A percentile compares a stretch with the other conserved stretches of the same genome.
Evolutionary conservation across 495 filamentous ascomycete species (phyloP).

Genomic region (Aspergillus ostianus): DNA sequence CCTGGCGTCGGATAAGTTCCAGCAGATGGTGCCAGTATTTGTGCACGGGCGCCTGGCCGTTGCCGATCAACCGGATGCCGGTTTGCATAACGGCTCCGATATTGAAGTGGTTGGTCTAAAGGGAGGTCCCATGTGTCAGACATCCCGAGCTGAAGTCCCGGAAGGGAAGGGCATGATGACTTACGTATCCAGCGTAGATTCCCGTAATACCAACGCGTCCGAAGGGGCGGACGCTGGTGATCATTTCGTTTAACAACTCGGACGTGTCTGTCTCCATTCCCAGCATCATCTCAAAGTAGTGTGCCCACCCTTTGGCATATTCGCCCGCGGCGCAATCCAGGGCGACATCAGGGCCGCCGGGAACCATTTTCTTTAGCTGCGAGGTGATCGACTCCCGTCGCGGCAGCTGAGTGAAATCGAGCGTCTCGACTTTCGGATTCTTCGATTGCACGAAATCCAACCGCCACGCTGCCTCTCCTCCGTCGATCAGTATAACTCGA

Average conservation of each 20-base stretch:
- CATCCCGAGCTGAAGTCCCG: neutral
- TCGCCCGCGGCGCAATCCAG: constrained; percentile 84
- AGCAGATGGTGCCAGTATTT: constrained; percentile 79
- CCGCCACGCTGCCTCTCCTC: constrained; percentile 59
- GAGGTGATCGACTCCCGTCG: constrained; percentile 60
- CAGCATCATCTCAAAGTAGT: constrained; percentile 71
- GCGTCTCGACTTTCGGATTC: constrained; percentile 59
- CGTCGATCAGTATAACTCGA: constrained; percentile 80
- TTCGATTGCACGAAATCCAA: constrained; percentile 64
- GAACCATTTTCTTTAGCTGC: constrained; percentile 70
- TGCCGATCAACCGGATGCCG: constrained; percentile 77
- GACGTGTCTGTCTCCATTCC: constrained; percentile 83
- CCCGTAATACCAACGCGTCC: constrained; percentile 77
- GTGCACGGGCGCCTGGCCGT: constrained; percentile 83
- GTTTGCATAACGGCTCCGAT: constrained; percentile 86
- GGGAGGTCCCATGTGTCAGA: neutral
- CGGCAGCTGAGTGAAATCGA: constrained; percentile 56
- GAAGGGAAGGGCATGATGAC: constrained; percentile 23
- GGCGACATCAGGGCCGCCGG: constrained; percentile 70
- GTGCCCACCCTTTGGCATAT: constrained; percentile 79
- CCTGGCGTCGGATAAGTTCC: constrained; percentile 62
- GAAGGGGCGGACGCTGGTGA: constrained; percentile 71
- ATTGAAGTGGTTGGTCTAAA: constrained; percentile 77
- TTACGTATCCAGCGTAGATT: constrained; percentile 78
- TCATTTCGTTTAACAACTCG: constrained; percentile 87